Conservation (phyloP, 192 early-diverging fungal species). For the Globomyces pollinis-pini region DNA sequence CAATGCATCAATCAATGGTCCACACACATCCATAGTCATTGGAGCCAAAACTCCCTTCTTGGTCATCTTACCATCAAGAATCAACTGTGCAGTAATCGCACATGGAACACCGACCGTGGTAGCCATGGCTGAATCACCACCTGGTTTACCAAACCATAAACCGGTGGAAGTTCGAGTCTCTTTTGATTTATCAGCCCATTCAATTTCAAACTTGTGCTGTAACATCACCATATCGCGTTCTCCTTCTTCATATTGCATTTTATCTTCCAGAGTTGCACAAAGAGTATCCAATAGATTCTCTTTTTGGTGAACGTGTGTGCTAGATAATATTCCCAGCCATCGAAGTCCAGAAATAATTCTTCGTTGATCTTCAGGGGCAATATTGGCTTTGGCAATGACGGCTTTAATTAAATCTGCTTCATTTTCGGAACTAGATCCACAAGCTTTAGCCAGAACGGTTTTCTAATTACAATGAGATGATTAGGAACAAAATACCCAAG, state of each 20-base stretch:
- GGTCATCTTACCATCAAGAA: conserved; percentile 45
- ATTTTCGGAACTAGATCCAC: conserved; percentile 17
- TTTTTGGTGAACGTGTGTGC: conserved; percentile 51
- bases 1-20: conserved; percentile 29
- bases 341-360: conserved; percentile 39
- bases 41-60: conserved; percentile 39
- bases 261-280: conserved; percentile 91
- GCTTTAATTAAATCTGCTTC: conserved; percentile 28
- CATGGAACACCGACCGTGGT: conserved; percentile 53
- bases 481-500: conserved; percentile 55
- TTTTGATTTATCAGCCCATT: conserved; percentile 68
- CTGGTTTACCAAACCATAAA: conserved; percentile 46
- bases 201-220: conserved; percentile 94
- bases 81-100: conserved; percentile 48
- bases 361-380: conserved; percentile 25
- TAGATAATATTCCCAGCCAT: conserved; percentile 81
- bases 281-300: conserved; percentile 73
- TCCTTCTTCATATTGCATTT: conserved; percentile 85
- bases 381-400: conserved; percentile 55
- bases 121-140: conserved; percentile 52
- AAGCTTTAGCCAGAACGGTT: conserved; percentile 56
- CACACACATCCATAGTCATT: conserved; percentile 31
- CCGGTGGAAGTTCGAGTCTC: conserved; percentile 67
- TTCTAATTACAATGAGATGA: no score
- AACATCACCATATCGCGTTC: conserved; percentile 97